These are phyloP conservation scores for Lagerstroemia speciosa DNA, from an alignment of 345 rosid genomes.

Conservation along the genomic window DNA sequence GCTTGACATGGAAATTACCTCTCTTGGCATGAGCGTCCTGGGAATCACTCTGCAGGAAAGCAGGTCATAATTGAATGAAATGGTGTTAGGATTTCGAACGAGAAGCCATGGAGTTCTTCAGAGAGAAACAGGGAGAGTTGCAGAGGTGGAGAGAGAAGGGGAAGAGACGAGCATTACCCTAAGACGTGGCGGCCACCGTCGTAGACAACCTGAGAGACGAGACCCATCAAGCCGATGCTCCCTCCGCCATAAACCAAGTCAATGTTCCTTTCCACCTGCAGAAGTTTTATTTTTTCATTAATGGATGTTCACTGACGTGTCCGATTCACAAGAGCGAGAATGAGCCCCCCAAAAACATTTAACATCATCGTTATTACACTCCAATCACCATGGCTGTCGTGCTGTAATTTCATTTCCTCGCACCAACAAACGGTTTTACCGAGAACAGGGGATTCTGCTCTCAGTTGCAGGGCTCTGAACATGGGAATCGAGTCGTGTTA, in stretches of 20 bases:
- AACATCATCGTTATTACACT: background rate
- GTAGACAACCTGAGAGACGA: constrained; percentile 54
- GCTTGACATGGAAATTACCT: constrained; percentile 21
- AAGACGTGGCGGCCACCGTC: constrained; percentile 74
- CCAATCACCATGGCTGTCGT: background rate
- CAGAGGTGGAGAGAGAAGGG: background rate
- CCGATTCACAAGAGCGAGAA: background rate
- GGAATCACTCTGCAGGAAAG: constrained; percentile 39
- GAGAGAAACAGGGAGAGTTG: no score
- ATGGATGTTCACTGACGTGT: constrained; percentile 11
- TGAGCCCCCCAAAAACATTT: background rate
- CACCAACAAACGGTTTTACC: background rate
- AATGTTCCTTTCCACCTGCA: constrained; percentile 60
- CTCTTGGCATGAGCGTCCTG: constrained; percentile 46
- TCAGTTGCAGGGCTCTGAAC: no score
- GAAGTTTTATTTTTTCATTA: constrained; percentile 2
- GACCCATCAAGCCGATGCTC: constrained; percentile 69
- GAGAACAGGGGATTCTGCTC: constrained; percentile 7
- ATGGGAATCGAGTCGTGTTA: no score
- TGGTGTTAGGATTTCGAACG: no score
- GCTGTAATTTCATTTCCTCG: background rate
- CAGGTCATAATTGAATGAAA: no score
- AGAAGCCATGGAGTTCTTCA: no score
- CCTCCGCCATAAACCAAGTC: constrained; percentile 83
- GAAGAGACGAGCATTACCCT: constrained; percentile 29